A percentile compares a stretch with the other conserved stretches of the same genome.
phyloP scores from a whole-genome alignment of 1,139 yeast genomes.

The Sugiyamaella neomexicana region DNA sequence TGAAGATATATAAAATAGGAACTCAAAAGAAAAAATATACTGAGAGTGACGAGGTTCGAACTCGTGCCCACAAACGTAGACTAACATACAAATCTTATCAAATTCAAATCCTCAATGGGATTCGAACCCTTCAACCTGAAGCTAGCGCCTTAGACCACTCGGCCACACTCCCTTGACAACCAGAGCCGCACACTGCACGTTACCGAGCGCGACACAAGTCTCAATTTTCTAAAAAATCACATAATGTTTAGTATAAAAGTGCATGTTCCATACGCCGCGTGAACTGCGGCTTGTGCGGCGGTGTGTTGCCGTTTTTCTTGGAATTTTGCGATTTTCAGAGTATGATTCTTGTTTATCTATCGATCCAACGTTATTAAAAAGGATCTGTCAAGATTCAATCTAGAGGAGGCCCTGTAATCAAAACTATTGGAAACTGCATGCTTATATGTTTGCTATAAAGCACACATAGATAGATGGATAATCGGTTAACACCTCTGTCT shows the following conservation, averaged over 20 bases:
- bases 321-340: no score
- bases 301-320: no score
- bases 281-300: neutral
- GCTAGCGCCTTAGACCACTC: conserved; percentile 18
- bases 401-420: no score
- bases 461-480: no score
- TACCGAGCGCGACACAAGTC: neutral
- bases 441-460: no score
- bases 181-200: neutral
- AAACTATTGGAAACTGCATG: no score
- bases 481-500: no score
- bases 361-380: no score
- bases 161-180: conserved; percentile 13
- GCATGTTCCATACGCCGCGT: neutral
- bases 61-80: conserved; percentile 16
- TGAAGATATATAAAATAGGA: no score
- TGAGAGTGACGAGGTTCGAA: conserved; percentile 17
- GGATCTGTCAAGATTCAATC: no score
- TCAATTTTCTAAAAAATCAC: neutral
- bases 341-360: no score
- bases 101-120: neutral
- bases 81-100: conserved; percentile 12
- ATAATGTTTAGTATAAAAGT: neutral
- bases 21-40: conserved; percentile 7
- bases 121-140: conserved; percentile 9